A percentile compares a stretch with the other conserved stretches of the same genome.
These are phyloP conservation scores for Scedosporium boydii DNA, from an alignment of 2,329 filamentous ascomycete genomes.

Conservation along the genomic window DNA sequence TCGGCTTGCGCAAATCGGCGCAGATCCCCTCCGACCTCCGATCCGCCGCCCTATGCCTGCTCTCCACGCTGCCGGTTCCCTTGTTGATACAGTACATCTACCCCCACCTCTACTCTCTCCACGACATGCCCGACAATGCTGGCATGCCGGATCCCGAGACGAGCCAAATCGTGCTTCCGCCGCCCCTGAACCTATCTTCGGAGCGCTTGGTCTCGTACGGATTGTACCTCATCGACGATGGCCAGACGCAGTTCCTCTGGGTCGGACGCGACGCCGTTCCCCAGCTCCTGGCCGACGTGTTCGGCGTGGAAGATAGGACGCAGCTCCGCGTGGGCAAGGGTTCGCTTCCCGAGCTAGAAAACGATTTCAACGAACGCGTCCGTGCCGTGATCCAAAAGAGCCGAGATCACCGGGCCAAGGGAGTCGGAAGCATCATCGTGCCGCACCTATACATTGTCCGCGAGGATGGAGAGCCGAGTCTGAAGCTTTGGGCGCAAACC, in stretches of 20 bases:
- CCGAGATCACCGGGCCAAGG: conserved; percentile 73
- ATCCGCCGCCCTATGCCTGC: conserved; percentile 80
- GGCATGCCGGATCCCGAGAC: conserved; percentile 78
- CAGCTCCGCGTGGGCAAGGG: conserved; percentile 89
- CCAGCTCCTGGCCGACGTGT: conserved; percentile 80
- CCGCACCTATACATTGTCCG: conserved; percentile 89
- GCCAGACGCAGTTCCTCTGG: conserved; percentile 97
- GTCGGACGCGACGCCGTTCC: conserved; percentile 87
- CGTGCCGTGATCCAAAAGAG: conserved; percentile 88
- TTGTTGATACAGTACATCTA: conserved; percentile 91
- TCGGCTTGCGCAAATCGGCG: conserved; percentile 83
- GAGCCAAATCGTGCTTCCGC: conserved; percentile 81
- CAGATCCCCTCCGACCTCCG: conserved; percentile 92
- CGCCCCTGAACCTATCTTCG: conserved; percentile 75
- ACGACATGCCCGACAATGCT: conserved; percentile 94
- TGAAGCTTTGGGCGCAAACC: conserved; percentile 96
- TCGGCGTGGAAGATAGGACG: conserved; percentile 73
- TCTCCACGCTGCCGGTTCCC: conserved; percentile 88
- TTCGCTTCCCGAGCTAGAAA: conserved; percentile 76
- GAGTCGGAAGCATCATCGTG: conserved; percentile 85
- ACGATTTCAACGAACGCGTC: conserved; percentile 93
- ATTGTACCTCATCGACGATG: conserved; percentile 92
- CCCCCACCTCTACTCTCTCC: conserved; percentile 72
- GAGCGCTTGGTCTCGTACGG: conserved; percentile 82
- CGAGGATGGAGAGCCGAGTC: conserved; percentile 89